Conservation (phyloP, 1,284 basidiomycete species). For the Sporisorium graminicola region DNA sequence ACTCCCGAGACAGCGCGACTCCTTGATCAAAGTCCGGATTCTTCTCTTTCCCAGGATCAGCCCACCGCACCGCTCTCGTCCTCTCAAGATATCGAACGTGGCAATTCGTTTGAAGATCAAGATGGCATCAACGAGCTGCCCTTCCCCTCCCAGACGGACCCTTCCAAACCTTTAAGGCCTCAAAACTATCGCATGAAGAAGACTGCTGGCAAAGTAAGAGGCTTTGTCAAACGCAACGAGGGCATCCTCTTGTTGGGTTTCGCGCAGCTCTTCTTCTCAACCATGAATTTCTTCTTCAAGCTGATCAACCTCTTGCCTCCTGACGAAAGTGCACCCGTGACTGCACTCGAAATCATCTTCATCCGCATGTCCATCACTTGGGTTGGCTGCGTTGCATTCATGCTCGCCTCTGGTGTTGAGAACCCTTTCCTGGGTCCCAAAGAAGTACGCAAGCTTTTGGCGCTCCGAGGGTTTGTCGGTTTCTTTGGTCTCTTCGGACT, state of each 20-base stretch:
- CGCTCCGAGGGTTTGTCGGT: constrained; percentile 77
- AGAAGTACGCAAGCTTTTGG: constrained; percentile 76
- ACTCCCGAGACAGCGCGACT: constrained; percentile 24
- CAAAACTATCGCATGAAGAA: constrained; percentile 35
- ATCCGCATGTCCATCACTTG: constrained; percentile 74
- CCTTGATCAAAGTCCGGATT: constrained; percentile 8
- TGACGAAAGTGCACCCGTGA: constrained; percentile 30
- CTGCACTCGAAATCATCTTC: constrained; percentile 71
- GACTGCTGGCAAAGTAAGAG: constrained; percentile 18
- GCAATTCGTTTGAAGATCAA: constrained; percentile 12
- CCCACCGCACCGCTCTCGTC: background rate
- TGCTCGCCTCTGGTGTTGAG: constrained; percentile 72
- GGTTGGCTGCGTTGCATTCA: constrained; percentile 64
- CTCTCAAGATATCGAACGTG: constrained; percentile 30
- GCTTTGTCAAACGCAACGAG: constrained; percentile 44
- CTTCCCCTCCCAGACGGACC: constrained; percentile 48
- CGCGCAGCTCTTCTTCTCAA: constrained; percentile 53
- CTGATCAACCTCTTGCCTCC: constrained; percentile 75
- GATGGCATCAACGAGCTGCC: constrained; percentile 30
- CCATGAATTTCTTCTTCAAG: constrained; percentile 77
- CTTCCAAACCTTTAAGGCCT: constrained; percentile 44
- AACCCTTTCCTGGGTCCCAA: constrained; percentile 79
- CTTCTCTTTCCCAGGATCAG: background rate
- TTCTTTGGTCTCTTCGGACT: constrained; percentile 73
- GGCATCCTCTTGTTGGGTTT: constrained; percentile 46